Evolutionary conservation across 306 rosid species (phyloP), one percentile per base, ranked within the genome.

Genomic region (Trifolium subterraneum): DNA sequence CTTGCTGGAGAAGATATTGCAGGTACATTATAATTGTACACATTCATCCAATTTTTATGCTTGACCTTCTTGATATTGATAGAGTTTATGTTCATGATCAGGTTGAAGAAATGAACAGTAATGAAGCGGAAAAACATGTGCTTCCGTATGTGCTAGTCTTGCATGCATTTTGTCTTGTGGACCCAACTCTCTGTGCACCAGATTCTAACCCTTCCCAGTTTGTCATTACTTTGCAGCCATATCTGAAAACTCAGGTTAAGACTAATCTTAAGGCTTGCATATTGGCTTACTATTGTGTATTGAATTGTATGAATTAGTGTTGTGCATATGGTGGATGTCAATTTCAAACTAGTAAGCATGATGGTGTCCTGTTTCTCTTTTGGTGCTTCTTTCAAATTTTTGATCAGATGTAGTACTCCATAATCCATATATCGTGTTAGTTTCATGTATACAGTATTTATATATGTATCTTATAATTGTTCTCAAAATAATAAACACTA

Each of bases 201-300:
- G 81, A 89, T 64, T 94, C 99, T 18, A 88, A 94, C 79, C 96
- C 96, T 48, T 92, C 99, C 20, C 98, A 91, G 68, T 92, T 92
- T 87, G 96, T 92, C 80, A 95, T 94, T 82, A 94, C 99, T 66
- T 90, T 94, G 85, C 98, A 92, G 85, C 96, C 97, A 75, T 94
- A 94, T 79, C 88, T 94, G 56, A 94, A 90, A 87, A 92, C 88
- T 78, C 99, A 92, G 97, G 99, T 92, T 74, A 79, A 60, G 63
- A 55, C 62, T 70, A 20, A 69, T 64, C 55, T 39, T 23, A 63
- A 48, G 45, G 23, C 67, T 45, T 70, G 58, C 50, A 64, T 82
- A 73, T 63, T 77, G 60, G 42, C 54, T 14, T 22, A 61, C 31
- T 77, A 55, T 63, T 25, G n/a, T 64, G 25, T 13, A 11, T 47